Conservation (phyloP, 768 basidiomycete species). For the Trametes cinnabarina region DNA sequence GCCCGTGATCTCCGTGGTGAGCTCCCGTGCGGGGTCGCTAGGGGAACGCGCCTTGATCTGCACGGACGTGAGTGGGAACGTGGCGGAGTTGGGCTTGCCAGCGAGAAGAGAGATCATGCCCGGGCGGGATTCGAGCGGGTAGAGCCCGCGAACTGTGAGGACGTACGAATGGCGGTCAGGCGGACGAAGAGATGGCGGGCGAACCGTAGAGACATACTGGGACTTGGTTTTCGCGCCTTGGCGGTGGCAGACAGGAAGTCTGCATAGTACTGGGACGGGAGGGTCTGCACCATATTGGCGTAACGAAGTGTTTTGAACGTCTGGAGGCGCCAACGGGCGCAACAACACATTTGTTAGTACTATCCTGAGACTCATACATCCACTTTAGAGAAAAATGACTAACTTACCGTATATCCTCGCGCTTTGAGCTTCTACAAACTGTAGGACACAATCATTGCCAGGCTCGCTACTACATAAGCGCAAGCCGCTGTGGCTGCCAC, state of each 20-base stretch:
- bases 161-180: neutral
- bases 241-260: constrained; percentile 61
- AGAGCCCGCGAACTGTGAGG: constrained; percentile 54
- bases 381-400: no score
- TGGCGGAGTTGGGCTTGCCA: constrained; percentile 65
- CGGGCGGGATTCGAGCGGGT: constrained; percentile 77
- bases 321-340: no score
- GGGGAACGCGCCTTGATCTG: constrained; percentile 51
- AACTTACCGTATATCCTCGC: no score
- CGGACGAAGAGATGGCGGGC: no score
- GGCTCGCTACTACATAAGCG: neutral
- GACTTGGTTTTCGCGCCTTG: constrained; percentile 53
- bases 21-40: constrained; percentile 57
- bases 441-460: no score
- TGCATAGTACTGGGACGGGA: constrained; percentile 55
- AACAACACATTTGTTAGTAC: no score
- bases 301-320: neutral
- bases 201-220: constrained; percentile 56
- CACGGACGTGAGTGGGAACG: constrained; percentile 34
- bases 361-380: no score
- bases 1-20: constrained; percentile 30
- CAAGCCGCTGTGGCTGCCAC: neutral
- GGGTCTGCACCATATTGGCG: constrained; percentile 18
- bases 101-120: constrained; percentile 83
- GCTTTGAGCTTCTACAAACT: no score